Percentiles rank a stretch among this genome's conserved stretches.
phyloP scores from a whole-genome alignment of 1,284 basidiomycete species.

The Xerocomus amazonicus region DNA sequence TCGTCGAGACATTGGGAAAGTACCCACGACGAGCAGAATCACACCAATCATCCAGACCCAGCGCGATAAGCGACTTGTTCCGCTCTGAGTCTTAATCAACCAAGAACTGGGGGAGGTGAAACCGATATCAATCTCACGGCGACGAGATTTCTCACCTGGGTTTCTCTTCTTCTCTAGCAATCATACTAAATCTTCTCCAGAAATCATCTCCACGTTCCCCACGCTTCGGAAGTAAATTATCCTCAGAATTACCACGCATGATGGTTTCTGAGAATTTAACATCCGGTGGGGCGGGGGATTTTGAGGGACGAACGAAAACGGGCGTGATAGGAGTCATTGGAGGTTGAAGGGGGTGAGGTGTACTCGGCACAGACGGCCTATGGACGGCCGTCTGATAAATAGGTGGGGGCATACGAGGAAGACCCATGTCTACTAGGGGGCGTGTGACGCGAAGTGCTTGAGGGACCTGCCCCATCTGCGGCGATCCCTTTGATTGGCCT shows the following conservation, averaged over 20 bases:
- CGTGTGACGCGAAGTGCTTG: constrained; percentile 26
- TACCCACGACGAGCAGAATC: constrained; percentile 51
- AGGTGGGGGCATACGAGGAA: constrained; percentile 30
- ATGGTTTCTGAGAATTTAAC: constrained; percentile 58
- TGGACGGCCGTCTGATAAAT: constrained; percentile 35
- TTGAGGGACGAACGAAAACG: constrained; percentile 64
- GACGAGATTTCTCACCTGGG: constrained; percentile 41
- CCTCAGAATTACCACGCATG: constrained; percentile 66
- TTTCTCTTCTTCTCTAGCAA: constrained; percentile 66
- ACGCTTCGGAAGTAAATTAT: constrained; percentile 57
- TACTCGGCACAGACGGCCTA: constrained; percentile 35
- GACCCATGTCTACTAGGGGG: constrained; percentile 22
- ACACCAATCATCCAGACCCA: constrained; percentile 70
- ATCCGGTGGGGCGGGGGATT: constrained; percentile 37
- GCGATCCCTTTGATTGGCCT: constrained; percentile 30
- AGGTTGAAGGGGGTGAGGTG: constrained; percentile 70
- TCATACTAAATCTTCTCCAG: constrained; percentile 81
- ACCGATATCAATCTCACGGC: neutral
- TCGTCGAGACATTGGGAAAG: neutral
- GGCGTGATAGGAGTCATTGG: constrained; percentile 76
- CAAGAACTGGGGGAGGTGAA: constrained; percentile 46
- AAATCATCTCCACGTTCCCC: constrained; percentile 77
- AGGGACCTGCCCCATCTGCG: constrained; percentile 45
- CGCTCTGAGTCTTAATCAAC: constrained; percentile 59
- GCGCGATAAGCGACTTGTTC: constrained; percentile 49